phyloP scores from a whole-genome alignment of 305 asterid species.

The Fraxinus ornus region DNA sequence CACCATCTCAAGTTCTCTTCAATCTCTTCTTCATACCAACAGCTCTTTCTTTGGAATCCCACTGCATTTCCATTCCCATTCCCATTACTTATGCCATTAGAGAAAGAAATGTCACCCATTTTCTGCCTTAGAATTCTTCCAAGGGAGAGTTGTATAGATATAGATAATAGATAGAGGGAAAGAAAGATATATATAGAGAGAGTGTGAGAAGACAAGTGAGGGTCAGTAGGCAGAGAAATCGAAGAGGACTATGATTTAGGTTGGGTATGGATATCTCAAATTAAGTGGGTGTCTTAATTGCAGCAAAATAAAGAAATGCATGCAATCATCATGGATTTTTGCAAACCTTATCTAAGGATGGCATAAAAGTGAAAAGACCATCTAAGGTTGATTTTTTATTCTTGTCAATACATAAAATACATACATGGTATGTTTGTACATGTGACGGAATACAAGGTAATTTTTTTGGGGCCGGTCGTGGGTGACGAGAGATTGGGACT shows the following conservation, averaged over 20 bases:
- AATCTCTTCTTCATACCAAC: slow-evolving; percentile 98
- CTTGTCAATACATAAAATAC: slow-evolving; percentile 1
- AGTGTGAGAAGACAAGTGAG: neutral
- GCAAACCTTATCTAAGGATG: slow-evolving; percentile 32
- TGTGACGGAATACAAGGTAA: neutral
- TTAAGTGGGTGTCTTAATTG: slow-evolving; percentile 21
- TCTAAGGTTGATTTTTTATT: slow-evolving; percentile 47
- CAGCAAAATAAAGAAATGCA: slow-evolving; percentile 16
- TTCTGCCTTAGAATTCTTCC: neutral
- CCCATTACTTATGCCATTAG: slow-evolving; percentile 26
- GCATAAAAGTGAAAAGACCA: slow-evolving; percentile 14
- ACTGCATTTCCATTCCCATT: neutral
- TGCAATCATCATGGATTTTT: slow-evolving; percentile 62
- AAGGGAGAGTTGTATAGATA: neutral
- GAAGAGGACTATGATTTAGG: slow-evolving; percentile 32
- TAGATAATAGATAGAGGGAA: slow-evolving; percentile 4
- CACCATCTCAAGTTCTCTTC: slow-evolving; percentile 93
- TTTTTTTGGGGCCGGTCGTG: neutral
- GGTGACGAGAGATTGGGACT: neutral
- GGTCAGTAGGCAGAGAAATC: slow-evolving; percentile 27
- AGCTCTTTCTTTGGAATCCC: slow-evolving; percentile 63
- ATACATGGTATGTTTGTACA: neutral
- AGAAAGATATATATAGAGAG: neutral
- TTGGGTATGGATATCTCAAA: slow-evolving; percentile 16
- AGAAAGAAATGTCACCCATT: slow-evolving; percentile 74